Percentiles rank a stretch among this genome's conserved stretches.
These are phyloP conservation scores for Pseudogymnoascus sp. DNA, from an alignment of 2,329 filamentous ascomycete species.

Conservation along the genomic window DNA sequence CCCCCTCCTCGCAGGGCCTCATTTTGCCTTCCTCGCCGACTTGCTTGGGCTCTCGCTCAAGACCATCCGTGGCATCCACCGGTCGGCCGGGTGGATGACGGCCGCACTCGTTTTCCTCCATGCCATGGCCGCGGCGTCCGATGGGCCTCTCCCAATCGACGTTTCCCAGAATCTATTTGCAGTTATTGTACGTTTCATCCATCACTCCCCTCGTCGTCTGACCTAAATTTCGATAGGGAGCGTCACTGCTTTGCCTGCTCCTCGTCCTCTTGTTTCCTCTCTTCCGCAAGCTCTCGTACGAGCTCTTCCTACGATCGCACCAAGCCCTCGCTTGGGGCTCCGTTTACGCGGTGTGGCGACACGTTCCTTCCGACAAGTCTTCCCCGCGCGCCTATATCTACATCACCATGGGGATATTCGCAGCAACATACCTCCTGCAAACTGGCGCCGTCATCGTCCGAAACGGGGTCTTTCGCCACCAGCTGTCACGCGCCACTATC, in stretches of 20 bases:
- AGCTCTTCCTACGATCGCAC: neutral
- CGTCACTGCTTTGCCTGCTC: conserved; percentile 8
- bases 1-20: too few relatives aligned
- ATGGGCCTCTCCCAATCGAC: conserved; percentile 13
- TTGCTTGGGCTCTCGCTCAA: conserved; percentile 20
- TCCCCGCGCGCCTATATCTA: conserved; percentile 19
- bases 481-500: too few relatives aligned
- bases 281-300: conserved; percentile 18
- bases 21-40: too few relatives aligned
- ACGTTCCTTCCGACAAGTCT: conserved; percentile 12
- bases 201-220: neutral
- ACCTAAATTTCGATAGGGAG: neutral
- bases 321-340: too few relatives aligned
- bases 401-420: conserved; percentile 16
- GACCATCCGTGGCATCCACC: conserved; percentile 19
- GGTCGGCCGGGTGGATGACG: conserved; percentile 21
- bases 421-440: conserved; percentile 14
- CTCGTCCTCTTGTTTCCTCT: conserved; percentile 16
- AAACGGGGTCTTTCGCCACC: conserved; percentile 12
- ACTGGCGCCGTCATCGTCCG: conserved; percentile 16
- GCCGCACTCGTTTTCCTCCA: conserved; percentile 21
- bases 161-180: conserved; percentile 16
- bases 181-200: conserved; percentile 10
- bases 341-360: too few relatives aligned
- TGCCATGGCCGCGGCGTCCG: conserved; percentile 14